phyloP scores from a whole-genome alignment of 2,329 filamentous ascomycete species.

The Lasiodiplodia hormozganensis region DNA sequence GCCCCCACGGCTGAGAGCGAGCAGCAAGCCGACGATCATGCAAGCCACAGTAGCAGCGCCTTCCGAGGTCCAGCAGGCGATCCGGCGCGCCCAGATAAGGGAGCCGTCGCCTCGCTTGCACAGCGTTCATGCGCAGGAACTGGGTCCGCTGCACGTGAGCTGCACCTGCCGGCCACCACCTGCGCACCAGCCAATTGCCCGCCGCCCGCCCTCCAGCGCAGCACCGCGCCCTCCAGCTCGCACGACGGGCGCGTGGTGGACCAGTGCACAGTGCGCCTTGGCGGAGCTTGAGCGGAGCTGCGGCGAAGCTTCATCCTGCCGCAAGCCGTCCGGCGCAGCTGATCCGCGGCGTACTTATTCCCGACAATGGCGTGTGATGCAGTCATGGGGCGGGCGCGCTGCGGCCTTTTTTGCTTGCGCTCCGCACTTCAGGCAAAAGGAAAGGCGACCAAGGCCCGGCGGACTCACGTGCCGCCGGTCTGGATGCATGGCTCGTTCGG shows the following conservation, averaged over 20 bases:
- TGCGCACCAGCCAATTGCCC: background rate
- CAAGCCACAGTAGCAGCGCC: slow-evolving; percentile 25
- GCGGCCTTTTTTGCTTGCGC: slow-evolving; percentile 16
- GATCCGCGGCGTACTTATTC: slow-evolving; percentile 6
- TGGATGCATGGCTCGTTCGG: background rate
- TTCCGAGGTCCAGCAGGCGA: slow-evolving; percentile 25
- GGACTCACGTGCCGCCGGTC: slow-evolving; percentile 13
- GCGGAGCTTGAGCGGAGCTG: slow-evolving; percentile 22
- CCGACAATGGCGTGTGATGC: slow-evolving; percentile 20
- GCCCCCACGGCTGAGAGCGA: slow-evolving; percentile 12
- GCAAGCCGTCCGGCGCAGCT: slow-evolving; percentile 2
- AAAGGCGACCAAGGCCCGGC: slow-evolving; percentile 7
- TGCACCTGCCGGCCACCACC: slow-evolving; percentile 12
- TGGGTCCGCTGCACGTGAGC: slow-evolving; percentile 16
- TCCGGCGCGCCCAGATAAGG: slow-evolving; percentile 20
- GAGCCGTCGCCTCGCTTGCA: slow-evolving; percentile 14
- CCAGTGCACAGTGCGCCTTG: background rate
- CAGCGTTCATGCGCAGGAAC: slow-evolving; percentile 23
- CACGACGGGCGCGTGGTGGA: background rate
- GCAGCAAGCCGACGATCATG: slow-evolving; percentile 20
- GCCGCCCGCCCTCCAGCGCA: background rate
- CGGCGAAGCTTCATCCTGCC: slow-evolving; percentile 10
- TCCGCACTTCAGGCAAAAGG: slow-evolving; percentile 23
- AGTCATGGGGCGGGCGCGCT: slow-evolving; percentile 5
- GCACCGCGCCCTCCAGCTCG: background rate